phyloP scores from a whole-genome alignment of 2,329 filamentous ascomycete species.

The Verticillium longisporum region DNA sequence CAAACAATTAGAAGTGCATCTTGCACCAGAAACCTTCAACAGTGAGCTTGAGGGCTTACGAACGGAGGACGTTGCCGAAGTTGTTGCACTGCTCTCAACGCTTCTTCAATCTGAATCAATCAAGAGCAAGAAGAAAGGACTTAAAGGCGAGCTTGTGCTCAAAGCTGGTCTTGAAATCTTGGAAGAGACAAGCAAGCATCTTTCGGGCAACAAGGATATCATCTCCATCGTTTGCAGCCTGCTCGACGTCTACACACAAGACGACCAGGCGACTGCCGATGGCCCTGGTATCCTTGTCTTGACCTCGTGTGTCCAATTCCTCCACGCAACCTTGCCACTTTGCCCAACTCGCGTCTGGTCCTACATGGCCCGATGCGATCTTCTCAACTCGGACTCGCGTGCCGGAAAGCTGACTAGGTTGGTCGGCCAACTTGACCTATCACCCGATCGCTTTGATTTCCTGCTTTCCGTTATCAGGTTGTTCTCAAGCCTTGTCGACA shows the following conservation, averaged over 20 bases:
- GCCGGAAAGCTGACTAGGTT: conserved; percentile 72
- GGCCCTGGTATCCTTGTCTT: conserved; percentile 60
- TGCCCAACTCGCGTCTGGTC: conserved; percentile 86
- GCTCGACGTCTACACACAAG: conserved; percentile 64
- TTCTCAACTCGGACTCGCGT: conserved; percentile 71
- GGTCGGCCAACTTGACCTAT: conserved; percentile 75
- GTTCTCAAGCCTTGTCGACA: conserved; percentile 69
- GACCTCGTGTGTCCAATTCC: conserved; percentile 69
- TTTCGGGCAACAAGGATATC: conserved; percentile 62
- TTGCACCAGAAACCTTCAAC: conserved; percentile 48
- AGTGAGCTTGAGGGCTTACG: conserved; percentile 47
- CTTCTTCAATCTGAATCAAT: conserved; percentile 51
- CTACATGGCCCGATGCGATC: conserved; percentile 71
- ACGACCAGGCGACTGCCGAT: conserved; percentile 48
- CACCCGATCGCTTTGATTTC: conserved; percentile 69
- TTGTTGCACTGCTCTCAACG: conserved; percentile 66
- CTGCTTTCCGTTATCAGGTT: conserved; percentile 66
- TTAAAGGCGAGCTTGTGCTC: conserved; percentile 11
- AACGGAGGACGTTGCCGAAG: conserved; percentile 61
- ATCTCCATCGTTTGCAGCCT: conserved; percentile 77
- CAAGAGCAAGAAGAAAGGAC: conserved; percentile 19
- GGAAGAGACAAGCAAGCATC: conserved; percentile 47
- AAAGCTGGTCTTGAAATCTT: conserved; percentile 41
- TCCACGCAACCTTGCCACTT: conserved; percentile 65
- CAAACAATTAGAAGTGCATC: conserved; percentile 63